Percentiles rank a stretch among this genome's conserved stretches.
phyloP scores from a whole-genome alignment of 2,329 filamentous ascomycete species.

The Ascochyta viciae-villosae region DNA sequence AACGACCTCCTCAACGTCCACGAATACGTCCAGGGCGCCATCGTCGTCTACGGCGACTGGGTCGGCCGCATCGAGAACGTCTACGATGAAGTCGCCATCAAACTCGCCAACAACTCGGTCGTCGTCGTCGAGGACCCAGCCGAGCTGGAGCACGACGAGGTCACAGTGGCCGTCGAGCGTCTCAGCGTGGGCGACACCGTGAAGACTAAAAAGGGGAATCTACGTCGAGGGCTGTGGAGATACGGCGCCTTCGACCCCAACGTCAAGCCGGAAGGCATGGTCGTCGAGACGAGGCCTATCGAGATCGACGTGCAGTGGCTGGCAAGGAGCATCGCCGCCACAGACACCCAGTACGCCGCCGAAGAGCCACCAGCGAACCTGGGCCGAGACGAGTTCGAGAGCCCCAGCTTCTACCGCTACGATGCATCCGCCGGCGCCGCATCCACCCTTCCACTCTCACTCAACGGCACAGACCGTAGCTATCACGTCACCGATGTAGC shows the following conservation, averaged over 20 bases:
- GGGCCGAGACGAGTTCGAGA: conserved; percentile 52
- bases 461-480: conserved; percentile 33
- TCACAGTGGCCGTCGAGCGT: conserved; percentile 43
- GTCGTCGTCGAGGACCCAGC: conserved; percentile 59
- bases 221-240: conserved; percentile 61
- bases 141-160: conserved; percentile 49
- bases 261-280: conserved; percentile 57
- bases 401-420: conserved; percentile 52
- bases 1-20: conserved; percentile 56
- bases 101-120: conserved; percentile 60
- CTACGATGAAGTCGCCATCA: conserved; percentile 59
- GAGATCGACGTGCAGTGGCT: conserved; percentile 62
- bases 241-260: conserved; percentile 61
- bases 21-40: conserved; percentile 58
- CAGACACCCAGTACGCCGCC: conserved; percentile 23
- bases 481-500: conserved; percentile 50
- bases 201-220: conserved; percentile 59
- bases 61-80: conserved; percentile 61
- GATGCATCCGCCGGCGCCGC: conserved; percentile 45
- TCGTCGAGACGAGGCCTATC: conserved; percentile 58
- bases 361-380: conserved; percentile 44
- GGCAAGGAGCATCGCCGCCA: conserved; percentile 50
- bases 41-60: conserved; percentile 63
- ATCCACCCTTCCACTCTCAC: conserved; percentile 29
- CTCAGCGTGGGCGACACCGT: conserved; percentile 59